Conservation (phyloP, 2,329 filamentous ascomycete species). For the Teratosphaeria destructans region DNA sequence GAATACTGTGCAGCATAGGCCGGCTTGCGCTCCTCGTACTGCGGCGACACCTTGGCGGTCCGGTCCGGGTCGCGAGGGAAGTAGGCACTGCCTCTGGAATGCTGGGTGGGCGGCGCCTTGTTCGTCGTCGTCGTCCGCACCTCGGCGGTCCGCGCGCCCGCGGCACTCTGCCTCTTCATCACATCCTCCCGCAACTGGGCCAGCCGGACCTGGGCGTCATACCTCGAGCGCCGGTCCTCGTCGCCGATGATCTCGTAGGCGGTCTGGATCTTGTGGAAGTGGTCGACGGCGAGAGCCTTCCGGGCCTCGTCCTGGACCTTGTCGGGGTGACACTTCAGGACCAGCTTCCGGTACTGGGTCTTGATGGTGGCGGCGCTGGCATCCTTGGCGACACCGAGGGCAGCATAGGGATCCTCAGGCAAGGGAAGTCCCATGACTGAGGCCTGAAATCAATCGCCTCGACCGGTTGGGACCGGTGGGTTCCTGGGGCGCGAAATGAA, state of each 20-base stretch:
- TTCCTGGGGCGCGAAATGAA: neutral
- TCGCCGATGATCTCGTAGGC: slow-evolving; percentile 87
- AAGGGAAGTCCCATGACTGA: slow-evolving; percentile 16
- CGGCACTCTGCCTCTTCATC: slow-evolving; percentile 20
- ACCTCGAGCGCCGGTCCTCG: slow-evolving; percentile 58
- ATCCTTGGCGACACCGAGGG: slow-evolving; percentile 60
- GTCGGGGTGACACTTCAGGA: slow-evolving; percentile 70
- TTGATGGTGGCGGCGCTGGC: slow-evolving; percentile 76
- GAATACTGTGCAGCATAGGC: slow-evolving; percentile 9
- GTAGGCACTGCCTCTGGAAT: slow-evolving; percentile 20
- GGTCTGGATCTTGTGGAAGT: slow-evolving; percentile 86
- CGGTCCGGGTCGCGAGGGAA: slow-evolving; percentile 12
- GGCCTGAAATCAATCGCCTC: neutral
- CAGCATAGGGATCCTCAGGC: slow-evolving; percentile 69
- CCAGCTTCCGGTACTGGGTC: slow-evolving; percentile 80
- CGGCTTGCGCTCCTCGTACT: slow-evolving; percentile 24
- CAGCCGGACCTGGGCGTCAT: slow-evolving; percentile 65
- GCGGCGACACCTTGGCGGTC: slow-evolving; percentile 10
- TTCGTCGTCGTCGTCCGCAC: slow-evolving; percentile 16
- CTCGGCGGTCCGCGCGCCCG: slow-evolving; percentile 1
- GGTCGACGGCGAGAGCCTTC: slow-evolving; percentile 68
- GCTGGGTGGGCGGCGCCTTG: slow-evolving; percentile 20
- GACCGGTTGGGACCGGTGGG: neutral
- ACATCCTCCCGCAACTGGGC: slow-evolving; percentile 52
- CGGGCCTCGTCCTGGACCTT: slow-evolving; percentile 56